Evolutionary conservation across 176 grass and related monocot genomes (phyloP), one percentile per base, ranked within the genome.

Genomic region (Triticum dicoccoides): DNA sequence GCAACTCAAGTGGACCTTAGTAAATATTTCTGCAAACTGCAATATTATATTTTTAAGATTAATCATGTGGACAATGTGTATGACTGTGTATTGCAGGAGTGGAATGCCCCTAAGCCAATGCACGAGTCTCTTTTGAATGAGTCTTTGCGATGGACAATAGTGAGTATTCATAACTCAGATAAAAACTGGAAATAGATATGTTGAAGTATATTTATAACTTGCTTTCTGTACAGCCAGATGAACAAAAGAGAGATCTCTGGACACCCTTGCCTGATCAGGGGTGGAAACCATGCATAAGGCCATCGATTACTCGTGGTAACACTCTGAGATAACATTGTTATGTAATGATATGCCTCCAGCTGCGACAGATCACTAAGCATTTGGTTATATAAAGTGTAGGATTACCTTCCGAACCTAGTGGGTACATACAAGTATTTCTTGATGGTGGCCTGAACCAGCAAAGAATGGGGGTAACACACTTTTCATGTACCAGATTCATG

Each of bases 371-470:
- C 81, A 52, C 29, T 58, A 75, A 78, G 9, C 5, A 86, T 25
- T 71, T 76, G 30, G 23, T 84, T 91, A 58, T 59, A 18, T 81
- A 21, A 37, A 75, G 21, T 51, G 12, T 82, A 96, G 97, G 72
- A 29, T 33, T 90, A 27, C 84, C 93, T 73, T 72, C 51, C 25
- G 85, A 91, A n/a, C 29, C 83, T 79, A 93, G 78, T 87, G 93
- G 94, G 80, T 98, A 91, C 79, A 89, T 98, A 77, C 97, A 98
- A 89, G 94, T 98, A 80, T 98, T 98, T 88, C 94, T 98, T 86
- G 97, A 98, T 63, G 97, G 97, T 62, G 97, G 97, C 79, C 83
- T 98, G 65, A 98, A 98, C 61, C 97, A 98, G 77, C 97, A 96
- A 87, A 94, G 94, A 78, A 98, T 98, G 92, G 94, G 90, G 87